Percentiles rank a stretch among this genome's conserved stretches.
Conservation (phyloP, 2,329 filamentous ascomycete species). For the Arthrobotrys entomopaga region DNA sequence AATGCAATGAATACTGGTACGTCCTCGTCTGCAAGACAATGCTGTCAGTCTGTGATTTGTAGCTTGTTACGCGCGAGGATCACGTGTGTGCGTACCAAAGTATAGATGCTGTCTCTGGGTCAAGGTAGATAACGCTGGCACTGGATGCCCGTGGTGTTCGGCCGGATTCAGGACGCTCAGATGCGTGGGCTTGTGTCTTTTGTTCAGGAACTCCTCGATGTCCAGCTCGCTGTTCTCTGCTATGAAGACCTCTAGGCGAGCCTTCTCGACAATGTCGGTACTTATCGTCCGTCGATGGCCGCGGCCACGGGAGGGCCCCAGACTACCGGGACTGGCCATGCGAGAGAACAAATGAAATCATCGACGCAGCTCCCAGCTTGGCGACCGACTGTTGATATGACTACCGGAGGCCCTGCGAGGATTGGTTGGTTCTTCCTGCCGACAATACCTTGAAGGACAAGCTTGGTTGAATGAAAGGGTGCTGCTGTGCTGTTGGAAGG, state of each 20-base stretch:
- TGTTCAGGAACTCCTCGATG: constrained; percentile 64
- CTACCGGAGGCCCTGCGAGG: too few species aligned
- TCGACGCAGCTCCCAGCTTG: constrained; percentile 44
- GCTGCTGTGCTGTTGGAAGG: constrained; percentile 4
- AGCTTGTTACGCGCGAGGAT: constrained; percentile 55
- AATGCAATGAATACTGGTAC: constrained; percentile 76
- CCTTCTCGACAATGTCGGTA: constrained; percentile 69
- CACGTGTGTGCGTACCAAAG: constrained; percentile 69
- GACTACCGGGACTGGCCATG: constrained; percentile 53
- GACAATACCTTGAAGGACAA: not conserved
- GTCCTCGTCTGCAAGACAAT: constrained; percentile 74
- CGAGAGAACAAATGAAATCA: constrained; percentile 32
- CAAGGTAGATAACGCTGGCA: constrained; percentile 69
- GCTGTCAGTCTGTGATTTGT: constrained; percentile 40
- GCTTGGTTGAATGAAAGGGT: constrained; percentile 9
- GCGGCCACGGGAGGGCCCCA: constrained; percentile 58
- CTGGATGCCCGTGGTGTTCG: constrained; percentile 26
- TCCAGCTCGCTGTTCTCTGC: constrained; percentile 69
- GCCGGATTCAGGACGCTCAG: constrained; percentile 58
- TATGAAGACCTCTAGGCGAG: constrained; percentile 71
- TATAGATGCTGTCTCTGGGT: constrained; percentile 73
- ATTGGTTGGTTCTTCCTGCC: not conserved
- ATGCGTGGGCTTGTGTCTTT: constrained; percentile 55
- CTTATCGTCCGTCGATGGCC: constrained; percentile 59
- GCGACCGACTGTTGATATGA: constrained; percentile 3